A percentile compares a stretch with the other conserved stretches of the same genome.
phyloP scores from a whole-genome alignment of 164 flowering plant genomes.

The Nymphaea colorata region DNA sequence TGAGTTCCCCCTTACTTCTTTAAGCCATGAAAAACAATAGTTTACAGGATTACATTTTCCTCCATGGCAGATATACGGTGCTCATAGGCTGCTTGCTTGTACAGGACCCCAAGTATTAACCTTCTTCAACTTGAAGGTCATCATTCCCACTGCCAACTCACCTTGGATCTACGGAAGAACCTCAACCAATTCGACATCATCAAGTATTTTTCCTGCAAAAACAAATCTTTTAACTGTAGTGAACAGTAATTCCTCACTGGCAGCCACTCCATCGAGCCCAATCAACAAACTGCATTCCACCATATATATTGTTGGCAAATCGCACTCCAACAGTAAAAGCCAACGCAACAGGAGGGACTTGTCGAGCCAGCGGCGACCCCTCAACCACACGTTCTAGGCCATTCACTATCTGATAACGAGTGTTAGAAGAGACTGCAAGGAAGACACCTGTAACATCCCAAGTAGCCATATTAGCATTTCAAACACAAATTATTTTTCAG shows the following conservation, averaged over 20 bases:
- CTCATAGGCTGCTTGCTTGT: no score
- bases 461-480: neutral
- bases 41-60: no score
- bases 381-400: conserved; percentile 79
- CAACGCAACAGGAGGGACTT: conserved; percentile 69
- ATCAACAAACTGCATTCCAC: conserved; percentile 96
- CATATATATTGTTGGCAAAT: conserved; percentile 82
- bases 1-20: no score
- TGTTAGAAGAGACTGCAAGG: conserved; percentile 87
- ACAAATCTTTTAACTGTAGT: no score
- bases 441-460: conserved; percentile 52
- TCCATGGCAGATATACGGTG: no score
- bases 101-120: no score
- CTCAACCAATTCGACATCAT: no score
- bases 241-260: conserved; percentile 26
- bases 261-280: conserved; percentile 96
- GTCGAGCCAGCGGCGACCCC: conserved; percentile 70
- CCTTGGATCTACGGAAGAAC: no score
- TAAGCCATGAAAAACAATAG: no score
- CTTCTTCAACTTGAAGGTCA: no score
- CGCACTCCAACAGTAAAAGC: conserved; percentile 93
- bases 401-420: conserved; percentile 81
- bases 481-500: neutral
- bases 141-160: no score
- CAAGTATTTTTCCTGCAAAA: no score